Evolutionary conservation across 345 rosid species (phyloP).

Genomic region (Euphorbia tirucalli): DNA sequence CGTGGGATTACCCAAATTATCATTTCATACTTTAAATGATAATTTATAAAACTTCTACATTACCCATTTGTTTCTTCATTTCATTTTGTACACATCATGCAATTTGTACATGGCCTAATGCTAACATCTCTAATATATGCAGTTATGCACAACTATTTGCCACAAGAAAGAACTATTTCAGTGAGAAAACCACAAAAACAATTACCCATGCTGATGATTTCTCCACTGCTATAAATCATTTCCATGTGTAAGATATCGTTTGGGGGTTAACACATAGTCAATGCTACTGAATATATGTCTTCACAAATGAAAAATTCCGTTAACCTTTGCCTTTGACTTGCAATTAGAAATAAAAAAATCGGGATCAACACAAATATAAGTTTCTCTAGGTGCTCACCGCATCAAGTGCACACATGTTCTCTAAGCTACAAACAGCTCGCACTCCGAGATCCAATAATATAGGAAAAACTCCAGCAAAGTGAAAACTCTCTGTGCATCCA

Average conservation of each 20-base stretch:
- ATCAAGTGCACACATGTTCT: conserved; percentile 71
- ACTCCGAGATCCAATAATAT: conserved; percentile 67
- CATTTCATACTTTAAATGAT: too few relatives aligned
- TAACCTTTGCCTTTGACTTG: neutral
- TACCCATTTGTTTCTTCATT: neutral
- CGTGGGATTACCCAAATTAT: too few relatives aligned
- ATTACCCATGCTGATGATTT: neutral
- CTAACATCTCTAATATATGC: neutral
- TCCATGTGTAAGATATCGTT: neutral
- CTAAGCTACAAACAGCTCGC: conserved; percentile 75
- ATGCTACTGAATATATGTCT: neutral
- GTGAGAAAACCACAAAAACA: neutral
- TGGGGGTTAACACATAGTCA: neutral
- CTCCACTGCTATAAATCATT: neutral
- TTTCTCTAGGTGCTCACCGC: conserved; percentile 44
- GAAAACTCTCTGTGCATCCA: conserved; percentile 95
- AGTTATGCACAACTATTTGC: neutral
- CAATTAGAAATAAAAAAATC: neutral
- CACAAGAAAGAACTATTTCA: neutral
- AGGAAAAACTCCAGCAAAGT: conserved; percentile 80
- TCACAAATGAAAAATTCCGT: neutral
- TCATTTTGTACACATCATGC: neutral
- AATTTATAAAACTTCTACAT: too few relatives aligned
- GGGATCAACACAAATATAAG: neutral
- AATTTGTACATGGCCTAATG: neutral